Evolutionary conservation across 352 stramenopile species (phyloP), one percentile per base, ranked within the genome.

Genomic region (Pythium utonaiense): DNA sequence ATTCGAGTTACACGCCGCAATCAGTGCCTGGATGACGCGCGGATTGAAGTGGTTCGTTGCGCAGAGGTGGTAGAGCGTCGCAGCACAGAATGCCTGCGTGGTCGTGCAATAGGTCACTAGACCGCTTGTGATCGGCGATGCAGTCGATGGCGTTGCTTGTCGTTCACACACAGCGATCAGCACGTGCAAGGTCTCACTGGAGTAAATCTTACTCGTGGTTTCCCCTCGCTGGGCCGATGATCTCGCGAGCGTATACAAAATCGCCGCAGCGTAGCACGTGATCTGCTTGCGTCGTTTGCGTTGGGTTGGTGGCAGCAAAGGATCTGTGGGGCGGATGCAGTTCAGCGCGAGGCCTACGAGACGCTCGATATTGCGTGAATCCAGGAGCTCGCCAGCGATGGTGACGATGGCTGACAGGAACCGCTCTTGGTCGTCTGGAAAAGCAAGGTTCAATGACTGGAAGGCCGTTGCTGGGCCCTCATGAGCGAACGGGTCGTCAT

Each of bases 11-110:
- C 84, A 91, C 25, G 77, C 81, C 7, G 78, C 61, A 47, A 91
- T 83, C 14, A 93, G 62, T 0, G 78, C 83, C 30, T 88, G 75
- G 10, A 90, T 77, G 22, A 87, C 66, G 12, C 75, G 69, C 9
- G 67, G 60, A 17, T 73, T 83, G 17, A 73, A 73, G 17, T 80
- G 74, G 0, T 68, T 74, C 0, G 80, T 80, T 0, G 81, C 80
- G 30, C 84, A 93, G 47, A 89, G 66, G 36, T 93, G 78, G 59
- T 91, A 93, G 1, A 93, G 60, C 1, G 80, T 89, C 6, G 80
- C 79, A 0, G 84, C 78, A 53, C 84, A 91, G 62, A 87, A 93
- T 6, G 82, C 77, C 36, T 91, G 80, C 0, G 78, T 83, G 7
- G 67, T 60, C 3, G 68, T 49, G 16, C 67, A 74, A 57, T 64